phyloP scores from a whole-genome alignment of 2,329 filamentous ascomycete species.

The Aspergillus versicolor region DNA sequence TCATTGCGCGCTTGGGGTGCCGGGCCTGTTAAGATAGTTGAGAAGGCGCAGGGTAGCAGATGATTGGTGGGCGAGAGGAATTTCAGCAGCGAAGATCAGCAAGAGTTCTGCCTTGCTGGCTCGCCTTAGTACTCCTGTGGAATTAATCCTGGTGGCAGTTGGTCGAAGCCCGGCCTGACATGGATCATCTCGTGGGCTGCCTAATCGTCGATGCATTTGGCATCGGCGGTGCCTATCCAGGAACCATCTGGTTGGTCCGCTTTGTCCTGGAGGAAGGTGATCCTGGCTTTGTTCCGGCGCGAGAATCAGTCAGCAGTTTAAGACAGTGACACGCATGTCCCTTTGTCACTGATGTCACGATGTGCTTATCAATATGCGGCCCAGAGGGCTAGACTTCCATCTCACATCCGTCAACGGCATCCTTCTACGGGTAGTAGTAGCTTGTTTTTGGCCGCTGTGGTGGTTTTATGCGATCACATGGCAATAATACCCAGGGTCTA shows the following conservation, averaged over 20 bases:
- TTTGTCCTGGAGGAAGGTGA: constrained; percentile 1
- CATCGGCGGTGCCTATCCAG: constrained; percentile 2
- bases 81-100: constrained; percentile 27
- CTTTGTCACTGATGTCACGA: constrained; percentile 3
- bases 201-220: constrained; percentile 8
- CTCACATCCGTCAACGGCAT: constrained; percentile 2
- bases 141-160: constrained; percentile 10
- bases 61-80: constrained; percentile 21
- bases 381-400: constrained; percentile 3
- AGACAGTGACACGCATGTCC: neutral
- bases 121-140: constrained; percentile 14
- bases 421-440: neutral
- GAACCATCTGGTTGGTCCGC: constrained; percentile 12
- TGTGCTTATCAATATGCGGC: constrained; percentile 6
- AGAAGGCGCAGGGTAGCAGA: constrained; percentile 12
- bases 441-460: neutral
- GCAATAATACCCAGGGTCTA: neutral
- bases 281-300: constrained; percentile 6
- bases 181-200: neutral
- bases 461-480: constrained; percentile 5
- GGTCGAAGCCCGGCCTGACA: neutral
- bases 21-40: neutral
- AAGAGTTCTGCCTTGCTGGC: no score
- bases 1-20: constrained; percentile 3
- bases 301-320: neutral